These are phyloP conservation scores for Penicillium cinerascens DNA, from an alignment of 495 filamentous ascomycete species.

Conservation along the genomic window DNA sequence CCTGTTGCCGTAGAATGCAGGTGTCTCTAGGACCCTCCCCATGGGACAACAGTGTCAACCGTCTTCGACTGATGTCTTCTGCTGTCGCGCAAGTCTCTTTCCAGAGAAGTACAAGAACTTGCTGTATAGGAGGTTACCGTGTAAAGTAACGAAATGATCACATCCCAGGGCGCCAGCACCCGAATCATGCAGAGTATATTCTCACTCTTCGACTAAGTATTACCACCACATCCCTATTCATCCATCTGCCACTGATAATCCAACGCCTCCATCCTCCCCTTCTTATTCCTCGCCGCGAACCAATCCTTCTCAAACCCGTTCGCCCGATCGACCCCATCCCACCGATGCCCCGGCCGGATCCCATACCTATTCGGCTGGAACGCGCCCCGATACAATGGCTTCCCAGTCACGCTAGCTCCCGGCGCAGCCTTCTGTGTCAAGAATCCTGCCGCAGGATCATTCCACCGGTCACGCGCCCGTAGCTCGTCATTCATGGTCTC, in stretches of 20 bases:
- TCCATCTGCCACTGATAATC: constrained; percentile 98
- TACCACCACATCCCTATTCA: constrained; percentile 47
- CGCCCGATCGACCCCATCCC: constrained; percentile 95
- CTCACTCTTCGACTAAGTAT: neutral
- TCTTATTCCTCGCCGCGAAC: constrained; percentile 80
- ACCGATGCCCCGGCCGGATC: constrained; percentile 85
- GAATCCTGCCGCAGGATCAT: constrained; percentile 88
- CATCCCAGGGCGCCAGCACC: constrained; percentile 23
- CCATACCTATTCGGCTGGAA: constrained; percentile 90
- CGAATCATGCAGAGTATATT: neutral
- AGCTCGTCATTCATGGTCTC: constrained; percentile 78
- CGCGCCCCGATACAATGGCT: constrained; percentile 73
- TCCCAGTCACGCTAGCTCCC: constrained; percentile 52
- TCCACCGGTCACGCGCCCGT: constrained; percentile 73
- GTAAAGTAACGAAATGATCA: neutral
- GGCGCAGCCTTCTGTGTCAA: constrained; percentile 51
- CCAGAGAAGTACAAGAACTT: neutral
- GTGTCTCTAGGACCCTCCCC: too few species aligned
- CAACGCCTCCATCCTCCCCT: constrained; percentile 66
- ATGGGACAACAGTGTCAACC: too few species aligned
- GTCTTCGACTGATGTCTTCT: too few species aligned
- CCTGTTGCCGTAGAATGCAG: neutral
- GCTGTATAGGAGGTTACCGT: neutral
- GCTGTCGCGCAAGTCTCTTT: neutral
- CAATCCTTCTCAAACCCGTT: constrained; percentile 95